These are phyloP conservation scores for Aspergillus quadrilineatus DNA, from an alignment of 2,329 filamentous ascomycete genomes.

Conservation along the genomic window DNA sequence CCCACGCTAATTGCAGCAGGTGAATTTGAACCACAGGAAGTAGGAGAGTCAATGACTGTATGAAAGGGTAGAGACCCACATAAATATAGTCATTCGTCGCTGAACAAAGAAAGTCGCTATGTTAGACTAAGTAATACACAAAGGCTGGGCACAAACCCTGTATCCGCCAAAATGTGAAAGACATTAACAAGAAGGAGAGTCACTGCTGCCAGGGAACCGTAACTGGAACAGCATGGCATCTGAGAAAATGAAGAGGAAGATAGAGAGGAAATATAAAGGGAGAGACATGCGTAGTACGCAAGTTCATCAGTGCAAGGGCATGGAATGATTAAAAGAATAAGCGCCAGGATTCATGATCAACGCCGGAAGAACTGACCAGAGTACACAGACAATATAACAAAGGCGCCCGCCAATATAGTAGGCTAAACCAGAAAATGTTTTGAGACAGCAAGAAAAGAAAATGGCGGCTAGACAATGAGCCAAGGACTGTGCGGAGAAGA, in stretches of 20 bases:
- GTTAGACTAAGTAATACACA: slow-evolving; percentile 28
- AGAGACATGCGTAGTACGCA: slow-evolving; percentile 28
- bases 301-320: slow-evolving; percentile 30
- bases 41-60: slow-evolving; percentile 1
- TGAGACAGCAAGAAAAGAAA: slow-evolving; percentile 19
- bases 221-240: slow-evolving; percentile 26
- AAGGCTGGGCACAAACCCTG: slow-evolving; percentile 23
- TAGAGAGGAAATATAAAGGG: slow-evolving; percentile 16
- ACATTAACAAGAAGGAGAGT: slow-evolving; percentile 23
- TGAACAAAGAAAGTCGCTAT: slow-evolving; percentile 24
- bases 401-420: not conserved
- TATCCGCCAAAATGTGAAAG: slow-evolving; percentile 22
- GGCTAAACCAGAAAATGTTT: slow-evolving; percentile 15
- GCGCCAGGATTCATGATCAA: slow-evolving; percentile 17
- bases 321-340: slow-evolving; percentile 13
- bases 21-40: not conserved
- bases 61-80: slow-evolving; percentile 10
- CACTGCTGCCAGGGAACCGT: slow-evolving; percentile 27
- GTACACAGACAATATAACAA: slow-evolving; percentile 11
- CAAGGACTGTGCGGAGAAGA: not conserved
- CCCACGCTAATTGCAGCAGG: slow-evolving; percentile 3
- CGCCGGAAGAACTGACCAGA: slow-evolving; percentile 8
- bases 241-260: slow-evolving; percentile 15
- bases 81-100: slow-evolving; percentile 24
- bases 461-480: not conserved